These are phyloP conservation scores for Fragaria ananassa DNA, from an alignment of 306 rosid species.

Conservation along the genomic window DNA sequence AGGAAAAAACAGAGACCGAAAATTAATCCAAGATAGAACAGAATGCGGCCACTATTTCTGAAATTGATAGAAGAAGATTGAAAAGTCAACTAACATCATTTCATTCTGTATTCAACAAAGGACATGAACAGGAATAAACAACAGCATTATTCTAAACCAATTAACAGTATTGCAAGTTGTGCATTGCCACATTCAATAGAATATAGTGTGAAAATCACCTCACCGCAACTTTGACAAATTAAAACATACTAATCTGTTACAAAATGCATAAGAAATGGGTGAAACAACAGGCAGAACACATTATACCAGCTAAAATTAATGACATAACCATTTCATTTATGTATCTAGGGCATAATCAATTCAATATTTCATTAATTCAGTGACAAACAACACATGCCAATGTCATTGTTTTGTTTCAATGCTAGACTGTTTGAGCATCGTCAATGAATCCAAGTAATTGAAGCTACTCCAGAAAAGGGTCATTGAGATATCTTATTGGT, in stretches of 20 bases:
- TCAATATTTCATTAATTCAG: neutral
- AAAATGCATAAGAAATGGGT: neutral
- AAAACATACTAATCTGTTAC: neutral
- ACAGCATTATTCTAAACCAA: neutral
- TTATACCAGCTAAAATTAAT: neutral
- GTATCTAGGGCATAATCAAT: neutral
- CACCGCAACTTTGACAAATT: neutral
- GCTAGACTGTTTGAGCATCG: neutral
- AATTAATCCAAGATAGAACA: conserved; percentile 8
- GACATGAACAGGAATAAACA: neutral
- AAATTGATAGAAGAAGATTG: conserved; percentile 7
- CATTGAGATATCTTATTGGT: neutral
- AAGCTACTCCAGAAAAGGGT: conserved; percentile 6
- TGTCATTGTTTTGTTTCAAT: conserved; percentile 2
- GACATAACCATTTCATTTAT: neutral
- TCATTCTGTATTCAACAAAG: neutral
- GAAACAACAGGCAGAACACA: neutral
- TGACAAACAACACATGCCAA: neutral
- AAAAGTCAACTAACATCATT: neutral
- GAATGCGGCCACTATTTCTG: conserved; percentile 8
- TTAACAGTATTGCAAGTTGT: neutral
- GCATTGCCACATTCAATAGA: neutral
- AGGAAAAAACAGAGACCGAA: conserved; percentile 23
- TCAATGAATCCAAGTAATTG: neutral
- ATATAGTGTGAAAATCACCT: neutral